Evolutionary conservation across 2,329 filamentous ascomycete species (phyloP).

Genomic region (Arachnopeziza araneosa): DNA sequence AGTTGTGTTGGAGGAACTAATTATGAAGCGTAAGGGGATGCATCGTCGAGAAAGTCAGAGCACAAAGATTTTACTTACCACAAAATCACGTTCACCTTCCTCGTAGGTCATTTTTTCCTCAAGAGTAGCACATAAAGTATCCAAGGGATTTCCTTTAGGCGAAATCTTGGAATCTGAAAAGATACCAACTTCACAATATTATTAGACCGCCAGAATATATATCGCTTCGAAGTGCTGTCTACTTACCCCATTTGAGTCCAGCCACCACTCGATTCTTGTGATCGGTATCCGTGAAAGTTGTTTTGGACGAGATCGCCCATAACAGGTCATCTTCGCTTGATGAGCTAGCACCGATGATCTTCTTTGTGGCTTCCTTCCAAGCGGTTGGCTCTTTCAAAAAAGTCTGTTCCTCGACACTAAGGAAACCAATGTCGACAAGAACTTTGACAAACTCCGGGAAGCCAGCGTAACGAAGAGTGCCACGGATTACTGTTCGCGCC

Average conservation of each 20-base stretch:
- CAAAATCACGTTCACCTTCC: constrained; percentile 76
- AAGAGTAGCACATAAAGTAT: constrained; percentile 83
- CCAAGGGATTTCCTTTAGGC: constrained; percentile 73
- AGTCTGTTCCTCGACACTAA: constrained; percentile 62
- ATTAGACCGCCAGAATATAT: no score
- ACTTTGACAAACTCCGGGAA: constrained; percentile 88
- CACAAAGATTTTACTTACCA: constrained; percentile 41
- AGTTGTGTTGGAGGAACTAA: constrained; percentile 63
- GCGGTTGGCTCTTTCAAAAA: constrained; percentile 61
- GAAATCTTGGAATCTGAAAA: constrained; percentile 66
- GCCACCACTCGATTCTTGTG: constrained; percentile 65
- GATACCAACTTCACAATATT: constrained; percentile 40
- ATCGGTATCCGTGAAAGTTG: constrained; percentile 62
- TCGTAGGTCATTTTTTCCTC: constrained; percentile 90
- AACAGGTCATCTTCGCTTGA: constrained; percentile 63
- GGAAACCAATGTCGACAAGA: constrained; percentile 85
- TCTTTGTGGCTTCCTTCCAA: constrained; percentile 82
- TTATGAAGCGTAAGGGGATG: no score
- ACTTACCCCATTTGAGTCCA: constrained; percentile 59
- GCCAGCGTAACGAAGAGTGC: constrained; percentile 79
- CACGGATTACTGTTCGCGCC: constrained; percentile 78
- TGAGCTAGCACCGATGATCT: constrained; percentile 66
- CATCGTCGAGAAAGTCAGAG: no score
- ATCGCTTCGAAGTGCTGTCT: no score
- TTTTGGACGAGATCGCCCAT: constrained; percentile 69